Conservation (phyloP, 2,329 filamentous ascomycete species). For the Colletotrichum tofieldiae region DNA sequence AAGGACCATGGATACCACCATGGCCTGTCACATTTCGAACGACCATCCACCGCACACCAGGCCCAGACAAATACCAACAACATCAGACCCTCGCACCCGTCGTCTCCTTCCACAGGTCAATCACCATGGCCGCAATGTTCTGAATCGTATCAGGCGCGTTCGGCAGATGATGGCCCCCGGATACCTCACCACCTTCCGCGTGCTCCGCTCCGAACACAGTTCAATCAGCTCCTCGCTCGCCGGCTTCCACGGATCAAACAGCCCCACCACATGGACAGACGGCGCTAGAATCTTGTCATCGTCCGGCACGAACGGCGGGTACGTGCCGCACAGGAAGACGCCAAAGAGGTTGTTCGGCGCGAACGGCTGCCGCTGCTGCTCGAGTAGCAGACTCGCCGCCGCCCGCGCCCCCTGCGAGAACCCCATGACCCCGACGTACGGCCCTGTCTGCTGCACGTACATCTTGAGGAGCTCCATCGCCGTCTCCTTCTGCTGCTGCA, state of each 20-base stretch:
- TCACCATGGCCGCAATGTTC: conserved; percentile 24
- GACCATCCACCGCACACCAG: not conserved
- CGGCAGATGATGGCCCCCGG: conserved; percentile 35
- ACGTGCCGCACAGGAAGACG: conserved; percentile 37
- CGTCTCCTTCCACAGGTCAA: conserved; percentile 28
- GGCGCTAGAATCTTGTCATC: conserved; percentile 27
- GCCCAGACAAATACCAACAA: not conserved
- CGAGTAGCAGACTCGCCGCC: conserved; percentile 33
- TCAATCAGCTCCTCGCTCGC: conserved; percentile 32
- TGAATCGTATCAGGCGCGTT: conserved; percentile 32
- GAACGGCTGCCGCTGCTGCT: conserved; percentile 39
- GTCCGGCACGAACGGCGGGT: conserved; percentile 32
- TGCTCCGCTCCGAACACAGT: conserved; percentile 21
- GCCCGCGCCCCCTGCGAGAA: conserved; percentile 38
- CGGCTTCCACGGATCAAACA: conserved; percentile 29
- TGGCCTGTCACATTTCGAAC: too few species aligned
- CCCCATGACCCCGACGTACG: conserved; percentile 33
- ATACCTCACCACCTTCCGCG: conserved; percentile 29
- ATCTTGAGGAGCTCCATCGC: conserved; percentile 30
- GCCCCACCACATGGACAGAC: conserved; percentile 33
- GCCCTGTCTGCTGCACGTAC: conserved; percentile 36
- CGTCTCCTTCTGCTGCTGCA: conserved; percentile 31
- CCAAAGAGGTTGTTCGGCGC: conserved; percentile 22
- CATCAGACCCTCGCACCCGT: conserved; percentile 2
- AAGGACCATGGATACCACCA: too few species aligned